A percentile compares a stretch with the other conserved stretches of the same genome.
Evolutionary conservation across 371 early-diverging fungal genomes (phyloP).

Genomic region (Rhizopus arrhizus): DNA sequence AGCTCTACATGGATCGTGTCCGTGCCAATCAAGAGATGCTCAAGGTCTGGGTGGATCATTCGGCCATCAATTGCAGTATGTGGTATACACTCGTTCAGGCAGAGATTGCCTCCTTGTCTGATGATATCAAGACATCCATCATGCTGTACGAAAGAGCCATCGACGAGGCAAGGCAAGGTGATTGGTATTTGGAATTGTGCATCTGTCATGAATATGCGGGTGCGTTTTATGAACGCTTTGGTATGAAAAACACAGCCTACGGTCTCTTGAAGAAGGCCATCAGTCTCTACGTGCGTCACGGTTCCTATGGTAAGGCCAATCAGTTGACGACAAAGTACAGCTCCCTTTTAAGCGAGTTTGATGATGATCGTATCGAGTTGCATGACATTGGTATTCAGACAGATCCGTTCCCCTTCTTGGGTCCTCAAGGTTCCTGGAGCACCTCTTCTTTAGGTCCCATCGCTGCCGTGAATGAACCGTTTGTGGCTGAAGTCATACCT

Average conservation of each 20-base stretch:
- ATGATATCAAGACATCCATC: conserved; percentile 24
- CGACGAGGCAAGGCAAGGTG: conserved; percentile 35
- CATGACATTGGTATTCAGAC: conserved; percentile 46
- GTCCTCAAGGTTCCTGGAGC: conserved; percentile 39
- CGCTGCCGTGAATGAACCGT: conserved; percentile 34
- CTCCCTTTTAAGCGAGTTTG: conserved; percentile 26
- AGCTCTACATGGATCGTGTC: conserved; percentile 22
- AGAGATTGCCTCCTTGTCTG: conserved; percentile 26
- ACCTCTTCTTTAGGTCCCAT: conserved; percentile 32
- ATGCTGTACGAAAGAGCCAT: conserved; percentile 44
- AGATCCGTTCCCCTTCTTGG: conserved; percentile 46
- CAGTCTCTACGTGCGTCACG: conserved; percentile 32
- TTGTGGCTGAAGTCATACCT: conserved; percentile 35
- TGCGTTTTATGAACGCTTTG: conserved; percentile 38
- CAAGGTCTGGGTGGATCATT: conserved; percentile 33
- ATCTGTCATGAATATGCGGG: conserved; percentile 46
- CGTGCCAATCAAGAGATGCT: conserved; percentile 32
- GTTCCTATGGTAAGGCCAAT: conserved; percentile 47
- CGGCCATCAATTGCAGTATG: conserved; percentile 32
- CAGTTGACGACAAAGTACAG: conserved; percentile 33
- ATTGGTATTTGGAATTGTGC: conserved; percentile 38
- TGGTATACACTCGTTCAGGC: conserved; percentile 47
- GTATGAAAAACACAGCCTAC: conserved; percentile 40
- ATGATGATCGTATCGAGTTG: conserved; percentile 33
- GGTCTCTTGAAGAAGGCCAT: conserved; percentile 41